Base-by-base conservation (phyloP, 2,329 filamentous ascomycete genomes). In the Metarhizium brunneum region DNA sequence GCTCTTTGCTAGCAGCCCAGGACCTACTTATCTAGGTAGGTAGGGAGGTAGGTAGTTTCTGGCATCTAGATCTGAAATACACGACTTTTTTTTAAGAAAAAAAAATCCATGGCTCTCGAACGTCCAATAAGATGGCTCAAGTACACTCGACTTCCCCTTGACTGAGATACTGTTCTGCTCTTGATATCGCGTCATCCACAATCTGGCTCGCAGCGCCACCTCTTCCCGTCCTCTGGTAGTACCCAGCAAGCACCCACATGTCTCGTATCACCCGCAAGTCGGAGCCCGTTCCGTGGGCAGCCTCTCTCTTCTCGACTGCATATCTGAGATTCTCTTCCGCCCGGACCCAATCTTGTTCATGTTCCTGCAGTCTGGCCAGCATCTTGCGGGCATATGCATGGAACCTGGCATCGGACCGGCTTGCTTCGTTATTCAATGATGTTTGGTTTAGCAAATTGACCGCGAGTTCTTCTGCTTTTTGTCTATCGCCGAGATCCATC, bases 311-410 rank as follows among this genome's bases (percentile, higher is more conserved):
- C 45, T 57, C 58, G 16, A 71, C 63, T 8, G 69, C 69, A 32
- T 61, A 60, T 54, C 63, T 62, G 30, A 71, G 58, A 25, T 71
- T 71, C 56, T 64, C 54, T 58, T 71, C 69, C 0, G 69, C 69
- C 29, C 52, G 58, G 20, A 57, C 63, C 64, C 66, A 69, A 53
- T 70, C 67, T 35, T 67, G 60, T 45, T 62, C 60, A 11, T 64
- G 65, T 57, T 71, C 65, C 40, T 69, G 64, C 30, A 71, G 61
- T 43, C 69, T 61, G 0, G 69, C 69, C 40, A 71, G 60, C 69
- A 71, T 71, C 59, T 71, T 71, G 53, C 64, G 67, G 20, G 68
- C 69, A 51, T 71, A 71, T 4, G 69, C 69, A 50, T 71, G 69
- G 40, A 71, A 71, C n/a, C 69, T 62, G 8, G 66, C 69, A 52